Percentiles rank a stretch among this genome's conserved stretches.
These are phyloP conservation scores for Pascua guehoae DNA, from an alignment of 1,284 basidiomycete genomes.

Conservation along the genomic window DNA sequence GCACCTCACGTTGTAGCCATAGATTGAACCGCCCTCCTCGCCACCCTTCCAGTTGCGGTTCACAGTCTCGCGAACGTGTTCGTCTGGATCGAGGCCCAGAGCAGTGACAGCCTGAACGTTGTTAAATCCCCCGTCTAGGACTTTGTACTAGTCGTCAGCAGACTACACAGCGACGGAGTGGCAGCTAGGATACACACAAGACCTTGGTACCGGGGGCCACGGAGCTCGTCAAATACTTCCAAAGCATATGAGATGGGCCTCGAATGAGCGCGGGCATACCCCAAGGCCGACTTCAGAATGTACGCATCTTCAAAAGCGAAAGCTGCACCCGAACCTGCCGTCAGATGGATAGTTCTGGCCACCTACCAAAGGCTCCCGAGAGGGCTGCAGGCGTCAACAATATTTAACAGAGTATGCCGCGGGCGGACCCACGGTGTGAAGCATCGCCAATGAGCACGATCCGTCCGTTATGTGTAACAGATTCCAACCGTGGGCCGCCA, in stretches of 20 bases:
- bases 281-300: slow-evolving; percentile 17
- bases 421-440: slow-evolving; percentile 23
- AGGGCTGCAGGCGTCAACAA: slow-evolving; percentile 13
- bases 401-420: neutral
- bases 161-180: too few relatives aligned
- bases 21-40: slow-evolving; percentile 20
- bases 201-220: slow-evolving; percentile 25
- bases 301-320: slow-evolving; percentile 35
- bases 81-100: slow-evolving; percentile 12
- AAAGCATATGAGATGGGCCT: slow-evolving; percentile 11
- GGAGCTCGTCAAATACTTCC: slow-evolving; percentile 22
- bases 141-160: too few relatives aligned
- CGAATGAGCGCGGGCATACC: slow-evolving; percentile 4
- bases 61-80: slow-evolving; percentile 19
- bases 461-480: slow-evolving; percentile 16
- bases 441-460: slow-evolving; percentile 32
- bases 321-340: slow-evolving; percentile 23
- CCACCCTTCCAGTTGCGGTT: slow-evolving; percentile 14
- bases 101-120: slow-evolving; percentile 15
- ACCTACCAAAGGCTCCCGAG: slow-evolving; percentile 22
- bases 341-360: neutral
- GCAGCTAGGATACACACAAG: slow-evolving; percentile 17
- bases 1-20: slow-evolving; percentile 23
- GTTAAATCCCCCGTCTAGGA: slow-evolving; percentile 13
- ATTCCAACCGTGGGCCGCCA: slow-evolving; percentile 24